Percentiles rank a stretch among this genome's conserved stretches.
Conservation (phyloP, 176 grass and related monocot genomes). For the Canna indica region DNA sequence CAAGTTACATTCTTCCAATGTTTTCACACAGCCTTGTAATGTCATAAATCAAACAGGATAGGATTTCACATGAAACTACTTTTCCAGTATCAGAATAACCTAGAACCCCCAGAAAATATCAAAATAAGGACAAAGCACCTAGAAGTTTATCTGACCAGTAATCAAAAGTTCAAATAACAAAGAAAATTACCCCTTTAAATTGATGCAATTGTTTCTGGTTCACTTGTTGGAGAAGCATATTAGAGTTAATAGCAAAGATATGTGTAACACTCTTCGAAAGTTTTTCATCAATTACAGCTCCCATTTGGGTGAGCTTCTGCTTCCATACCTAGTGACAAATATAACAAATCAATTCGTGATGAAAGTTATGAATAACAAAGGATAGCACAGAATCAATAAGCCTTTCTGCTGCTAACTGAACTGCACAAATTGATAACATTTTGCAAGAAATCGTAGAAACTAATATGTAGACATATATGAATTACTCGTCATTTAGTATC, state of each 20-base stretch:
- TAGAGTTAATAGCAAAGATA: conserved; percentile 51
- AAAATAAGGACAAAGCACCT: neutral
- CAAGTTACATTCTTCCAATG: no score
- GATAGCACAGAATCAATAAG: neutral
- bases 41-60: no score
- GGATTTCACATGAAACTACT: no score
- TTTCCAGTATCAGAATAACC: neutral
- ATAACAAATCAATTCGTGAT: neutral
- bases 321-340: conserved; percentile 54
- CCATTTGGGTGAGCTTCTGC: conserved; percentile 77
- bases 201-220: conserved; percentile 37
- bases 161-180: neutral
- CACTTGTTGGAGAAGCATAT: conserved; percentile 45
- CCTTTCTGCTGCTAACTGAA: neutral
- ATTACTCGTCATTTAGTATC: neutral
- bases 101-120: neutral
- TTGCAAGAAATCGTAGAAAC: neutral
- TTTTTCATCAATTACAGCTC: conserved; percentile 38
- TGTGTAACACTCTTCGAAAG: conserved; percentile 46
- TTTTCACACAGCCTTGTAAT: no score
- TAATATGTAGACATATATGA: no score
- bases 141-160: neutral
- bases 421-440: neutral
- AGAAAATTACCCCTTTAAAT: conserved; percentile 45
- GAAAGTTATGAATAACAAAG: neutral